Evolutionary conservation across 2,329 filamentous ascomycete genomes (phyloP).

Genomic region (Penicillium olsonii): DNA sequence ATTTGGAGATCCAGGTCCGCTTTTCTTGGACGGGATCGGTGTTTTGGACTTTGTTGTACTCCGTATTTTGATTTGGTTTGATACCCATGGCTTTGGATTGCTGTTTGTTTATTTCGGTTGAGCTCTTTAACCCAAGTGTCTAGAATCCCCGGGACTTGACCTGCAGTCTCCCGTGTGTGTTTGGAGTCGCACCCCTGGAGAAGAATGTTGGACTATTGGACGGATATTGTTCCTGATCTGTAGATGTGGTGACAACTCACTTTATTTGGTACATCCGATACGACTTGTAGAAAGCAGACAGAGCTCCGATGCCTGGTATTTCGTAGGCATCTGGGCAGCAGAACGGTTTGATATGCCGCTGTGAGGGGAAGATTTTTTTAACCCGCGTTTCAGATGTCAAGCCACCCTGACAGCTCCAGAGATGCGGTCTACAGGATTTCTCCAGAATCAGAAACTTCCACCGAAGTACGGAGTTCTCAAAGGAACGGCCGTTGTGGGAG

Average conservation of each 20-base stretch:
- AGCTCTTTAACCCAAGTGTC: neutral
- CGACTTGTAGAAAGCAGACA: neutral
- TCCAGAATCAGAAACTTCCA: neutral
- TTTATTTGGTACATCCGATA: conserved; percentile 5
- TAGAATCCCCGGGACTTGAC: neutral
- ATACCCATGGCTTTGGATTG: conserved; percentile 19
- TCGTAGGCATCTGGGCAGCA: neutral
- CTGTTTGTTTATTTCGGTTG: neutral
- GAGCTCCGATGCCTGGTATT: neutral
- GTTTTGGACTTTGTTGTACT: conserved; percentile 8
- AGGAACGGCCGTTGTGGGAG: conserved; percentile 6
- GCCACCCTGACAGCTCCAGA: neutral
- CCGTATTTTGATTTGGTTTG: conserved; percentile 14
- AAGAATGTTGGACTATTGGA: neutral
- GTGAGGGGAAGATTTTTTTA: neutral
- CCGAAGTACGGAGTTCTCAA: neutral
- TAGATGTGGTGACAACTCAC: neutral
- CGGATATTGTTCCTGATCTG: neutral
- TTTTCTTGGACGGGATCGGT: conserved; percentile 6
- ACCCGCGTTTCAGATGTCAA: neutral
- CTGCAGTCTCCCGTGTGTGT: neutral
- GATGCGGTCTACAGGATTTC: too few species aligned
- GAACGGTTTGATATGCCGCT: neutral
- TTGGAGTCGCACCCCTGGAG: neutral
- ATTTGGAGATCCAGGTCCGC: neutral